Base-by-base conservation (phyloP, 2,329 filamentous ascomycete genomes). In the Stagonosporopsis chrysanthemi region DNA sequence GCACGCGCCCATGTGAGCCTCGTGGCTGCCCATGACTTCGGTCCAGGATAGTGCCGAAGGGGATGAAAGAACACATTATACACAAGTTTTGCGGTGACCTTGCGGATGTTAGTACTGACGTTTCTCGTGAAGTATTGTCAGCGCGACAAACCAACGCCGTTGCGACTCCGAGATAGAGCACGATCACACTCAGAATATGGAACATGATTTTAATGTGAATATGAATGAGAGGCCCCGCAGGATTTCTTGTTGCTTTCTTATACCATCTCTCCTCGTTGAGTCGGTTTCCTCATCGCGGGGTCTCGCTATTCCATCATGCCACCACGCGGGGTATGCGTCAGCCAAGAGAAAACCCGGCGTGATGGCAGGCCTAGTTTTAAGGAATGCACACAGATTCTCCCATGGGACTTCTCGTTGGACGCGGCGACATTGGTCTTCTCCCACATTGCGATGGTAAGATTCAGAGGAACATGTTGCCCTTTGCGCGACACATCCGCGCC, bases 1-100 rank as follows among this genome's bases (percentile, higher is more conserved):
- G 68, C 60, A 42, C 67, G 56, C 29, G 69, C 64, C 43, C 67
- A 69, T 2, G 65, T 62, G n/a, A 72, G 52, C 52, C 66, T 60
- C 41, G 62, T 71, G n/a, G 63, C 59, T 19, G 55, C 53, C 70
- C 69, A 73, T 8, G 69, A 58, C 3, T 65, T 47, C 12, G 69
- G 70, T 9, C 69, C 68, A 12, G 69, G 70, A 41, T 70, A 72
- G 3, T 33, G 42, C 22, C 63, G 62, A 0, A 73, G 64, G 15
- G 69, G 67, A 36, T 69, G 68, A 1, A 71, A 41, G 40, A 62
- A 67, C 6, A 56, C 45, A 45, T 72, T 72, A 46, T 72, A 72
- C 17, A 64, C 31, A 22, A 43, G 14, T 22, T 43, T 51, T 4
- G 28, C 63, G 43, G 22, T 38, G 11, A 42, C n/a, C 38, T 69